A percentile compares a stretch with the other conserved stretches of the same genome.
Evolutionary conservation across 768 basidiomycete species (phyloP).

Genomic region (Phanerodontia chrysosporium): DNA sequence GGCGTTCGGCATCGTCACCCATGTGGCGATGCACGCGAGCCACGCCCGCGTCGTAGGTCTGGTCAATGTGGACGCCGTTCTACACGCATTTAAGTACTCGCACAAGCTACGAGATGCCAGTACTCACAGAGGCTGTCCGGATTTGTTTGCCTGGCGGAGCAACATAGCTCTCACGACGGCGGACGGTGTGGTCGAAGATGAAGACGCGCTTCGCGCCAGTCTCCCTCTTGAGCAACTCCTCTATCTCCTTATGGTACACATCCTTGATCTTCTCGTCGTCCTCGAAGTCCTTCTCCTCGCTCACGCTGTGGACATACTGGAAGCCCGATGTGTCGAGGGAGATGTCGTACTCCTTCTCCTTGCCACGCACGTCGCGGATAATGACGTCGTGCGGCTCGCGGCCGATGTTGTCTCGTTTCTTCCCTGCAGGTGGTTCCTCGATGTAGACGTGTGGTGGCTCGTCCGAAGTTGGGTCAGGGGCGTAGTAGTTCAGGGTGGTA

Average conservation of each 20-base stretch:
- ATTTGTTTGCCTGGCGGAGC: too few relatives aligned
- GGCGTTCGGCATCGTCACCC: conserved; percentile 36
- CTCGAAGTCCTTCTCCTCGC: conserved; percentile 35
- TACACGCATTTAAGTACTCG: conserved; percentile 8
- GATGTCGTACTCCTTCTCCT: conserved; percentile 22
- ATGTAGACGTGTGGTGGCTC: conserved; percentile 33
- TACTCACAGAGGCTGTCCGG: too few relatives aligned
- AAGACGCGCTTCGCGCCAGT: conserved; percentile 36
- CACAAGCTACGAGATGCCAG: too few relatives aligned
- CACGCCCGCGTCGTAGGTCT: conserved; percentile 34
- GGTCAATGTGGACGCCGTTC: conserved; percentile 43
- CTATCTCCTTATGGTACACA: conserved; percentile 39
- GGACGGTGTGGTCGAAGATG: conserved; percentile 43
- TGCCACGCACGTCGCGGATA: conserved; percentile 29
- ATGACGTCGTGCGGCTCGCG: conserved; percentile 21
- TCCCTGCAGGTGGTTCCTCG: conserved; percentile 18
- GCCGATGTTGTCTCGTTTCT: conserved; percentile 26
- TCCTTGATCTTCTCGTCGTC: conserved; percentile 35
- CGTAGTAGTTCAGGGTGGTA: conserved; percentile 35
- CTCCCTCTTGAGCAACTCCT: conserved; percentile 36
- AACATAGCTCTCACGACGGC: too few relatives aligned
- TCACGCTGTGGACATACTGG: conserved; percentile 30
- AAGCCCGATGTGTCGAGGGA: conserved; percentile 41
- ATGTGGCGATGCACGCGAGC: conserved; percentile 36
- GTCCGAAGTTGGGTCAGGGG: conserved; percentile 16